A percentile compares a stretch with the other conserved stretches of the same genome.
phyloP scores from a whole-genome alignment of 495 filamentous ascomycete genomes.

The Daldinia caldariorum region DNA sequence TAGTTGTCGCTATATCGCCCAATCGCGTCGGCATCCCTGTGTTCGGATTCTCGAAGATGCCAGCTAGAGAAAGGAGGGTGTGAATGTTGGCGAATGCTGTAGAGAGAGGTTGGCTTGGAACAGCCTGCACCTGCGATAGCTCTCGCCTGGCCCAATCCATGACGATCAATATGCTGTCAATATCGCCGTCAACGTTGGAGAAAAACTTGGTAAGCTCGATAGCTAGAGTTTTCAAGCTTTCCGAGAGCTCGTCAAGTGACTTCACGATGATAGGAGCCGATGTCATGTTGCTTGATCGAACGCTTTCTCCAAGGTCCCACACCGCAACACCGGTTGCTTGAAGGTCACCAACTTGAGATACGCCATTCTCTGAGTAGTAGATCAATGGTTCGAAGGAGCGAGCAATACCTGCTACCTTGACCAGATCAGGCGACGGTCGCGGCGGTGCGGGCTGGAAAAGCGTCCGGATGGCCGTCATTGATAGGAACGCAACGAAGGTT shows the following conservation, averaged over 20 bases:
- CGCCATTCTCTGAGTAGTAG: slow-evolving; percentile 88
- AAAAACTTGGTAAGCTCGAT: slow-evolving; percentile 89
- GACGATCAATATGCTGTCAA: slow-evolving; percentile 86
- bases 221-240: slow-evolving; percentile 81
- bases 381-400: slow-evolving; percentile 91
- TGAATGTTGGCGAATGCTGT: slow-evolving; percentile 80
- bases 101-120: slow-evolving; percentile 67
- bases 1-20: slow-evolving; percentile 68
- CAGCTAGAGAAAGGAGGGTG: slow-evolving; percentile 72
- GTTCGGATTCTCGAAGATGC: slow-evolving; percentile 70
- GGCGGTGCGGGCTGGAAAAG: slow-evolving; percentile 72
- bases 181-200: slow-evolving; percentile 88
- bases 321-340: slow-evolving; percentile 91
- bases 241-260: slow-evolving; percentile 82
- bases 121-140: slow-evolving; percentile 62
- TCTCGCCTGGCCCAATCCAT: slow-evolving; percentile 96
- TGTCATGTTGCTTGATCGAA: slow-evolving; percentile 89
- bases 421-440: slow-evolving; percentile 81
- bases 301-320: slow-evolving; percentile 89
- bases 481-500: slow-evolving; percentile 64
- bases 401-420: slow-evolving; percentile 87
- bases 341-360: slow-evolving; percentile 82
- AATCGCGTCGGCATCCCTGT: slow-evolving; percentile 71
- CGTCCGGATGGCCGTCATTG: slow-evolving; percentile 67
- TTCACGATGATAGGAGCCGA: slow-evolving; percentile 84